phyloP scores from a whole-genome alignment of 176 grass and related monocot species.

The Triticum timopheevii region DNA sequence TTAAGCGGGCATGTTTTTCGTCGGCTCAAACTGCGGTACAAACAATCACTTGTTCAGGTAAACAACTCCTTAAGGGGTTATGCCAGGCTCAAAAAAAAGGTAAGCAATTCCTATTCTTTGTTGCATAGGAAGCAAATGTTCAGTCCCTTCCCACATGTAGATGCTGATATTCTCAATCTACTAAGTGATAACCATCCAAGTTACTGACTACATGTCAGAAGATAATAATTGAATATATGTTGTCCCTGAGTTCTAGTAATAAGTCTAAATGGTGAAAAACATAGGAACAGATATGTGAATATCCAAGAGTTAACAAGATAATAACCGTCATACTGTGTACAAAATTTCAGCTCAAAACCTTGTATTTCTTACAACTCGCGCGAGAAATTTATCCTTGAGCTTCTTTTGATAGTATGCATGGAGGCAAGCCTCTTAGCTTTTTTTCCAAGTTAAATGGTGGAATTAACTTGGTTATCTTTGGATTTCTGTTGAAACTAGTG shows the following conservation, averaged over 20 bases:
- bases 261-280: background rate
- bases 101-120: too few relatives aligned
- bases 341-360: background rate
- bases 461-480: background rate
- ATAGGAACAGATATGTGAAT: background rate
- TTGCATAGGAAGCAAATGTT: too few relatives aligned
- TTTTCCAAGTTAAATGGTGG: background rate
- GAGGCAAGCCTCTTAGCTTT: background rate
- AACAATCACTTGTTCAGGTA: constrained; percentile 92
- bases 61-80: background rate
- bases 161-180: too few relatives aligned
- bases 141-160: too few relatives aligned
- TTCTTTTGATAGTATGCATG: too few relatives aligned
- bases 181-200: too few relatives aligned
- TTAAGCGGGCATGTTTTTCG: constrained; percentile 74
- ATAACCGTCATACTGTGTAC: background rate
- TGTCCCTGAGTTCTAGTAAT: background rate
- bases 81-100: too few relatives aligned
- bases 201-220: background rate
- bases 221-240: background rate
- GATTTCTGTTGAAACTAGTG: constrained; percentile 3
- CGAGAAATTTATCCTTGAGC: too few relatives aligned
- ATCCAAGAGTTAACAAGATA: background rate
- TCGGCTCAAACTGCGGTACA: constrained; percentile 78
- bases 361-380: background rate